Evolutionary conservation across 176 grass and related monocot species (phyloP).

Genomic region (Aegilops longissima): DNA sequence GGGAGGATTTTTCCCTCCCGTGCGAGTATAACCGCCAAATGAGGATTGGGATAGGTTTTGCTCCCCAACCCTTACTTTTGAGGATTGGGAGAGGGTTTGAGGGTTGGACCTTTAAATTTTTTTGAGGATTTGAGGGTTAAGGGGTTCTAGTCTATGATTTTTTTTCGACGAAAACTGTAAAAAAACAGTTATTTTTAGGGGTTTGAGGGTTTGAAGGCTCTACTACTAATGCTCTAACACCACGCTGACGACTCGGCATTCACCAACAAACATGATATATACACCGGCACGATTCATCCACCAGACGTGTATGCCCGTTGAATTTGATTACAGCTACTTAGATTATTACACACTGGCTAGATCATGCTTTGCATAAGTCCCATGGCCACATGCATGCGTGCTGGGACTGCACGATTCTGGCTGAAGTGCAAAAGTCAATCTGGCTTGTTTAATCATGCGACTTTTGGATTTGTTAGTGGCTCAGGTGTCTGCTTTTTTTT

Average conservation of each 20-base stretch:
- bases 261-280: neutral
- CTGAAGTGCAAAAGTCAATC: neutral
- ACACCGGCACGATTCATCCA: conserved; percentile 25
- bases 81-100: no score
- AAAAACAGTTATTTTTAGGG: no score
- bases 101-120: no score
- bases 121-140: no score
- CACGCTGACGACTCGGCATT: neutral
- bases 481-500: neutral
- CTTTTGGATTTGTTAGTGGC: conserved; percentile 30
- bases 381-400: neutral
- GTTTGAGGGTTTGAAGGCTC: no score
- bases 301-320: neutral
- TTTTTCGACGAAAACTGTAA: no score
- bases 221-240: neutral
- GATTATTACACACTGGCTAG: neutral
- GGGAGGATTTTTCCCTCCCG: no score
- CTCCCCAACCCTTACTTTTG: no score
- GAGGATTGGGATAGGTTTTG: no score
- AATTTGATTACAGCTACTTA: neutral
- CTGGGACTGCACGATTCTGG: conserved; percentile 2
- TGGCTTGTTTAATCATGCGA: conserved; percentile 22
- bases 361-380: neutral
- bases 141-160: no score
- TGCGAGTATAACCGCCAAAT: no score